Base-by-base conservation (phyloP, 2,329 filamentous ascomycete genomes). In the Alternaria postmessia region DNA sequence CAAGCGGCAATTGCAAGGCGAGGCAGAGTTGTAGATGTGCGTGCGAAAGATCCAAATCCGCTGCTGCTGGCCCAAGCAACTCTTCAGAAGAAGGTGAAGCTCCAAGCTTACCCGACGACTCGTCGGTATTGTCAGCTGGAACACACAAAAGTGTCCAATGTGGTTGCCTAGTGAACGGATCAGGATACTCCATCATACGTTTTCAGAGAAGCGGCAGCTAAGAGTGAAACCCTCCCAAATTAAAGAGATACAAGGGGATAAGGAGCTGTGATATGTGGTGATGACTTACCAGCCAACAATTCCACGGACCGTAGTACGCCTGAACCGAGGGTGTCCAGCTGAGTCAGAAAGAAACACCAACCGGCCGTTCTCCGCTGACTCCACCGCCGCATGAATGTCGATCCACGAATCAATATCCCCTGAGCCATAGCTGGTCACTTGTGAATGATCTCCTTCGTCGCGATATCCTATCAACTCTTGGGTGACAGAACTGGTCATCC, bases 61-160 rank as follows among this genome's bases (percentile, higher is more conserved):
- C 81, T 16, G 83, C 81, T 26, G 80, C 79, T n/a, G 80, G 72
- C 8, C 84, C 85, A 11, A 86, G 72, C 30, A 82, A 77, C 53
- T 88, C 87, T 62, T 84, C 82, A 9, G 83, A 78, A 2, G 82
- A 81, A 18, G 84, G 80, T 0, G 84, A 85, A 57, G 82, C 81
- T 7, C 81, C 81, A 28, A 71, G 69, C 60, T 74, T 79, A 4
- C 76, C 73, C n/a, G 74, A 68, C 42, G 76, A 71, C 48, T 80
- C 78, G 46, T 90, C 87, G 11, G 85, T 83, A 64, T 91, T 90
- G 71, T 95, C 91, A 36, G 92, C 93, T 47, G 93, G 89, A 62
- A 98, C 88, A 68, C 96, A 97, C 2, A 98, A 84, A 22, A 97
- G 78, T 1, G 92, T 93, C 90, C 95, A 99, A 75, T 98, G 93